A percentile compares a stretch with the other conserved stretches of the same genome.
These are phyloP conservation scores for Marasmius tenuissimus DNA, from an alignment of 1,284 basidiomycete species.

Conservation along the genomic window DNA sequence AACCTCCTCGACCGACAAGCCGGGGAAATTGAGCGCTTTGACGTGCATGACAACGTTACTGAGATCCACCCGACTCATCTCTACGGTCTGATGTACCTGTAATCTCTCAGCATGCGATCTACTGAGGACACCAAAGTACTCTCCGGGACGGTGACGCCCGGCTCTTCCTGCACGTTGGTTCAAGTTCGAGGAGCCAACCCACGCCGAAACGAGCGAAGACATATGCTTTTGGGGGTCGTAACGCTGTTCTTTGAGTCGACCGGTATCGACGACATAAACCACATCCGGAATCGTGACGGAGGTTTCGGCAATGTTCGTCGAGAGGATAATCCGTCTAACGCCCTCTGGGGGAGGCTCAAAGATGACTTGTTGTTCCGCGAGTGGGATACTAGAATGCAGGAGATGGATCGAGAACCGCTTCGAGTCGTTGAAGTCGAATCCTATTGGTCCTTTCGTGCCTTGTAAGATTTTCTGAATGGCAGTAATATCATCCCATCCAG, in stretches of 20 bases:
- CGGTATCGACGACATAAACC: constrained; percentile 92
- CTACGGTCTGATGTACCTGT: constrained; percentile 86
- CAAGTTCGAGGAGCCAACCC: constrained; percentile 92
- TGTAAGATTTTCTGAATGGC: constrained; percentile 72
- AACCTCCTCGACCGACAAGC: constrained; percentile 87
- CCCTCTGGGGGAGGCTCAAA: constrained; percentile 81
- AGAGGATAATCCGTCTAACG: constrained; percentile 85
- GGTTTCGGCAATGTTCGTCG: constrained; percentile 97
- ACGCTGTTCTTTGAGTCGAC: constrained; percentile 88
- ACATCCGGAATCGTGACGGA: constrained; percentile 97
- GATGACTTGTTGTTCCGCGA: constrained; percentile 88
- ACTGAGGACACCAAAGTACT: constrained; percentile 88
- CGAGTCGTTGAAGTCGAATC: constrained; percentile 61
- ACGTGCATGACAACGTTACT: constrained; percentile 96
- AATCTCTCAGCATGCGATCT: constrained; percentile 63
- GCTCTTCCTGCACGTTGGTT: constrained; percentile 94
- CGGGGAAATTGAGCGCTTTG: constrained; percentile 93
- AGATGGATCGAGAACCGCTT: constrained; percentile 78
- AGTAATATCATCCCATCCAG: constrained; percentile 92
- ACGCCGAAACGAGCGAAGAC: constrained; percentile 84
- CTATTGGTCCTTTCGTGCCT: constrained; percentile 53
- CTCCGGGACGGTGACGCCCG: constrained; percentile 88
- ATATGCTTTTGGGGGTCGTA: constrained; percentile 91
- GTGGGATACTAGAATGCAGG: constrained; percentile 89
- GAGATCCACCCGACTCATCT: constrained; percentile 94